A percentile compares a stretch with the other conserved stretches of the same genome.
Evolutionary conservation across 352 stramenopile genomes (phyloP).

Genomic region (Elongisporangium prolatum): DNA sequence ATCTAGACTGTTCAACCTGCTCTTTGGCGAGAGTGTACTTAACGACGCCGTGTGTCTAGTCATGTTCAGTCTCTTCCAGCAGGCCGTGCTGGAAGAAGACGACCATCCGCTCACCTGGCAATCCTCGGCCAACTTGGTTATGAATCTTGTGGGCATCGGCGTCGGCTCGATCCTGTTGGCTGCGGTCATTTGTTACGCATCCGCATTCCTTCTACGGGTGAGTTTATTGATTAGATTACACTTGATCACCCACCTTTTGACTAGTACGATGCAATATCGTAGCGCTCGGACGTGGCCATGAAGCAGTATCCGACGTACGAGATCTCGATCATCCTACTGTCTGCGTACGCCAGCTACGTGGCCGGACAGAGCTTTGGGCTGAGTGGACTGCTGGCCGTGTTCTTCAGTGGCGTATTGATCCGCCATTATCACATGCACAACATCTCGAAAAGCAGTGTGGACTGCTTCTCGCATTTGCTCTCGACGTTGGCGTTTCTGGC

Average conservation of each 20-base stretch:
- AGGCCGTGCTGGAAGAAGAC: constrained; percentile 6
- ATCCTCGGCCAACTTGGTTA: constrained; percentile 24
- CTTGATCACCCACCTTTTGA: no score
- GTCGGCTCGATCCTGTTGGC: constrained; percentile 44
- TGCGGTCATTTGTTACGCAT: constrained; percentile 50
- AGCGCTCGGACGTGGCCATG: constrained; percentile 40
- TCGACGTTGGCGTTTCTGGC: constrained; percentile 36
- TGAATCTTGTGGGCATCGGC: constrained; percentile 42
- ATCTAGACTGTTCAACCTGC: constrained; percentile 89
- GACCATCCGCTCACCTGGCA: neutral
- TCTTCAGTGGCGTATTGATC: constrained; percentile 71
- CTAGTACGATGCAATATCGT: neutral
- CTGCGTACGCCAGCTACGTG: constrained; percentile 37
- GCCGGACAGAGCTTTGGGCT: constrained; percentile 27
- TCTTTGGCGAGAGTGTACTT: constrained; percentile 91
- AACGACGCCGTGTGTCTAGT: constrained; percentile 88
- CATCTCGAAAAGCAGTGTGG: constrained; percentile 29
- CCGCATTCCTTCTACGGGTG: constrained; percentile 40
- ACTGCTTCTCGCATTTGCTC: constrained; percentile 34
- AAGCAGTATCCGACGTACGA: constrained; percentile 61
- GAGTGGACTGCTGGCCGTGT: constrained; percentile 79
- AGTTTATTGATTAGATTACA: neutral
- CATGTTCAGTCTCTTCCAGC: constrained; percentile 64
- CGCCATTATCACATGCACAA: constrained; percentile 49
- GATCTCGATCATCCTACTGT: constrained; percentile 56